phyloP scores from a whole-genome alignment of 257 asterid genomes.

The Echium plantagineum region DNA sequence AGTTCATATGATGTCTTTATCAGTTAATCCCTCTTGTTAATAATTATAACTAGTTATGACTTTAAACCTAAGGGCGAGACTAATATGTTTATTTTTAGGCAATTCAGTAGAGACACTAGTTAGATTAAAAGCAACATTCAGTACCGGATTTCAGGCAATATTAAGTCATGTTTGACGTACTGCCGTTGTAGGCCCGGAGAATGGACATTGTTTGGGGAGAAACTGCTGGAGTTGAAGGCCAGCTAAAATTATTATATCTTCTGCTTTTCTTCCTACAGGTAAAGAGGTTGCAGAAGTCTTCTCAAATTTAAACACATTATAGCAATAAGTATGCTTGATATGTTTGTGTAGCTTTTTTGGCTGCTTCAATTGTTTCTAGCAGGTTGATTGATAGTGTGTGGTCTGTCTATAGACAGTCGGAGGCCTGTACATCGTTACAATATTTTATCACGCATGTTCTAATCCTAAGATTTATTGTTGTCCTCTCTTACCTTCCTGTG shows the following conservation, averaged over 20 bases:
- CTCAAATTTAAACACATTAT: not conserved
- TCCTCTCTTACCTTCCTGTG: not conserved
- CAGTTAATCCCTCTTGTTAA: too few species aligned
- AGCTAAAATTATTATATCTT: conserved; percentile 61
- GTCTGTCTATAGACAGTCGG: too few species aligned
- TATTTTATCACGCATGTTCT: too few species aligned
- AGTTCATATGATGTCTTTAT: too few species aligned
- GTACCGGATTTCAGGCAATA: not conserved
- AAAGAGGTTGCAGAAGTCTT: conserved; percentile 3
- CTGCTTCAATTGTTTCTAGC: not conserved
- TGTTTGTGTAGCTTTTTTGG: not conserved
- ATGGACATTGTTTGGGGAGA: conserved; percentile 99
- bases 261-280: conserved; percentile 81
- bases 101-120: not conserved
- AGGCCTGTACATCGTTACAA: too few species aligned
- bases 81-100: not conserved
- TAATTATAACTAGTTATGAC: not conserved
- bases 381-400: too few species aligned
- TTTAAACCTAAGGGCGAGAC: not conserved
- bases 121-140: not conserved
- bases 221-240: conserved; percentile 95
- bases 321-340: not conserved
- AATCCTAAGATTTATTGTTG: not conserved
- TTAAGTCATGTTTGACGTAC: conserved; percentile 1
- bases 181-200: conserved; percentile 66